phyloP scores from a whole-genome alignment of 2,329 filamentous ascomycete genomes.

The Trichophyton rubrum region DNA sequence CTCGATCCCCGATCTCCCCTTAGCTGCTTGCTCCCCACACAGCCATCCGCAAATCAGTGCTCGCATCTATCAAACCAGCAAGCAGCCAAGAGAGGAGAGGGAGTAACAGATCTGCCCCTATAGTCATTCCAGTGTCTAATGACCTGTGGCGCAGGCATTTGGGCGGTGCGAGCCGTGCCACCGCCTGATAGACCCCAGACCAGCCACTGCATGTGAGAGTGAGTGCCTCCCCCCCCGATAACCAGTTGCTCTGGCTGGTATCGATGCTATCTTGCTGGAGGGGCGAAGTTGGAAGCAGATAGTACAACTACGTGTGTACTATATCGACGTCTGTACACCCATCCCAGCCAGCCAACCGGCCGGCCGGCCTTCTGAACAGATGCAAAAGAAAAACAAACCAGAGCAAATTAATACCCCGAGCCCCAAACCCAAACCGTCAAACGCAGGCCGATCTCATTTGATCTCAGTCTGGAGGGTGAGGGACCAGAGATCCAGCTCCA shows the following conservation, averaged over 20 bases:
- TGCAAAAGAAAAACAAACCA: background rate
- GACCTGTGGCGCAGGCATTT: conserved; percentile 2
- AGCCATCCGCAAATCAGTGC: background rate
- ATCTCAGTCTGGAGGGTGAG: background rate
- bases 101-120: background rate
- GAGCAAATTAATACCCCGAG: background rate
- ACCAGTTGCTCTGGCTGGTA: no score
- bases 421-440: background rate
- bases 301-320: no score
- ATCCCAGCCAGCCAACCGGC: no score
- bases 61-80: background rate
- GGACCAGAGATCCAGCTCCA: no score
- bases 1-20: background rate
- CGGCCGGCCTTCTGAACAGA: no score
- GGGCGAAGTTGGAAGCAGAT: no score
- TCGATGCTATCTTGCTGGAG: background rate
- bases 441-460: background rate
- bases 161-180: background rate
- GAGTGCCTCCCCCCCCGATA: no score
- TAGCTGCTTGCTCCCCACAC: background rate
- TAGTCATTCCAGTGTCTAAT: background rate
- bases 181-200: no score
- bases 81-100: background rate
- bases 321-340: background rate
- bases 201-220: background rate